Percentiles rank a stretch among this genome's conserved stretches.
phyloP scores from a whole-genome alignment of 352 stramenopile genomes.

The Globisporangium cylindrosporum region DNA sequence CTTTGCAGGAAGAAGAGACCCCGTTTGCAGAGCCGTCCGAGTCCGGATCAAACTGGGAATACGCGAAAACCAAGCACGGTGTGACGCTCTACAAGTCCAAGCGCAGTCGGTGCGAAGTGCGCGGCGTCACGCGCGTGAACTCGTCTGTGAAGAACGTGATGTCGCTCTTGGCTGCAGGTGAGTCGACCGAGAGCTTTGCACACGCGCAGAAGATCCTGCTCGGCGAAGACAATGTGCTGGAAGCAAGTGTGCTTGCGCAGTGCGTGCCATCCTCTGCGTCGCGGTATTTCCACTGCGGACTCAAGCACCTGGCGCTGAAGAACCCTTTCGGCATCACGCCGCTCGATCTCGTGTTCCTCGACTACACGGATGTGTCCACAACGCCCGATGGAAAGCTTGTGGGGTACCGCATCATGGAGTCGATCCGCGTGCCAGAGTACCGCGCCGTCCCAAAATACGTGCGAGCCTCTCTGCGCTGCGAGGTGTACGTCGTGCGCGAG shows the following conservation, averaged over 20 bases:
- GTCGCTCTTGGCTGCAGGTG: conserved; percentile 53
- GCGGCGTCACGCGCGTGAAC: conserved; percentile 67
- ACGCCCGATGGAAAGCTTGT: conserved; percentile 58
- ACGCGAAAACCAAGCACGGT: conserved; percentile 61
- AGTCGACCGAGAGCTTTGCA: conserved; percentile 53
- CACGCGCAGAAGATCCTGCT: conserved; percentile 62
- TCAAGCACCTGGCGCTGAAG: conserved; percentile 83
- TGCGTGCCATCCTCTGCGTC: conserved; percentile 57
- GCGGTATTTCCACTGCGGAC: conserved; percentile 74
- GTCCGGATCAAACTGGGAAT: conserved; percentile 50
- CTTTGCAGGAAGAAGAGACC: conserved; percentile 1
- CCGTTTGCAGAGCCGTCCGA: conserved; percentile 9
- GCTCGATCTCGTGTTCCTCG: conserved; percentile 76
- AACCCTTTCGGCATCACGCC: conserved; percentile 65
- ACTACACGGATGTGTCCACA: conserved; percentile 82
- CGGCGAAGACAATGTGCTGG: conserved; percentile 57
- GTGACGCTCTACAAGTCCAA: conserved; percentile 71
- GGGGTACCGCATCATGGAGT: conserved; percentile 77
- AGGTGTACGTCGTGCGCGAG: conserved; percentile 79
- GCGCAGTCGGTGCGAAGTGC: conserved; percentile 71
- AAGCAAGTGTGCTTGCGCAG: conserved; percentile 61
- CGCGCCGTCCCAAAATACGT: conserved; percentile 53
- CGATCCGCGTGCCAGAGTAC: conserved; percentile 71
- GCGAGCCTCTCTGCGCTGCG: conserved; percentile 71
- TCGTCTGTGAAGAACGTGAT: conserved; percentile 84